These are phyloP conservation scores for Blastocystis hominis DNA, from an alignment of 352 stramenopile species.

Conservation along the genomic window DNA sequence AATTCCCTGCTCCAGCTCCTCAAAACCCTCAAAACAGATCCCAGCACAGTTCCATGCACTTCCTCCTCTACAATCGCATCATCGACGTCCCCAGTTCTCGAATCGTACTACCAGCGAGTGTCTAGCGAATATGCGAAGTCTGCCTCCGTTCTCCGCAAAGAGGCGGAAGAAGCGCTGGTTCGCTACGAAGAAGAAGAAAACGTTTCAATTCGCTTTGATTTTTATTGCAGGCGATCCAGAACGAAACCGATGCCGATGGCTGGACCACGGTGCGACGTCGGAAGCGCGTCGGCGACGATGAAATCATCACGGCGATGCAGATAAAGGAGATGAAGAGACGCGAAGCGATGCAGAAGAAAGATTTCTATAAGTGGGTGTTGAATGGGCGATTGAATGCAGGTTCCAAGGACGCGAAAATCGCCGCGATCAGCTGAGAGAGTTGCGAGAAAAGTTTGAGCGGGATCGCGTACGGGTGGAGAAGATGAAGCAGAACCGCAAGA, in stretches of 20 bases:
- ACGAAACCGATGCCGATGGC: slow-evolving; percentile 31
- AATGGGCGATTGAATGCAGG: not conserved
- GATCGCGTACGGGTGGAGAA: slow-evolving; percentile 1
- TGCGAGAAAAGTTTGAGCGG: slow-evolving; percentile 27
- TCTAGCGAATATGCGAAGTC: not conserved
- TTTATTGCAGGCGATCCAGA: not conserved
- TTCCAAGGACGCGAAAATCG: slow-evolving; percentile 41
- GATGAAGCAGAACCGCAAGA: slow-evolving; percentile 44
- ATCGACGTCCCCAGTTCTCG: not conserved
- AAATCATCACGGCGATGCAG: slow-evolving; percentile 18
- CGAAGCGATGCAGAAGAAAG: slow-evolving; percentile 22
- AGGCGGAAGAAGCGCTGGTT: not conserved
- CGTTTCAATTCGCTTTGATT: not conserved
- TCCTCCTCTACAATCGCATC: no score
- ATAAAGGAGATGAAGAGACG: not conserved
- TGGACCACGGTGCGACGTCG: slow-evolving; percentile 25
- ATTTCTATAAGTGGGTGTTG: slow-evolving; percentile 30
- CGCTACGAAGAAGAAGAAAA: slow-evolving; percentile 39
- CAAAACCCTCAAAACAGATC: not conserved
- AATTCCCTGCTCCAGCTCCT: not conserved
- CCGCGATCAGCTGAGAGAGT: slow-evolving; percentile 29
- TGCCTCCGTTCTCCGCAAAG: not conserved
- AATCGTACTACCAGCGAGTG: not conserved
- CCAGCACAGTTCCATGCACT: not conserved
- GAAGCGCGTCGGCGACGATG: not conserved